These are phyloP conservation scores for Cordyceps farinosa DNA, from an alignment of 2,329 filamentous ascomycete species.

Conservation along the genomic window DNA sequence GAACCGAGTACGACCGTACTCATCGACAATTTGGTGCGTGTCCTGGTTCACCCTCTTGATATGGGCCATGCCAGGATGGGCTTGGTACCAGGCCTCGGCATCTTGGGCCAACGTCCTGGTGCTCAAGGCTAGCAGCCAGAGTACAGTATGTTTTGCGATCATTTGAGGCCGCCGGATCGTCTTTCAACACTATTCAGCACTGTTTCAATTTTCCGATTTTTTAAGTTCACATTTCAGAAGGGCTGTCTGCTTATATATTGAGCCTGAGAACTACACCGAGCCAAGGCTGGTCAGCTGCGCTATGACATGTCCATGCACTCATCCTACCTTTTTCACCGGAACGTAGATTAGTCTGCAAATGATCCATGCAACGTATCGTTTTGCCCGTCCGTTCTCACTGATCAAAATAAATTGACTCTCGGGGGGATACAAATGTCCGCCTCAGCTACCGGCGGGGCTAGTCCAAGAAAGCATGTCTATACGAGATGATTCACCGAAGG, in stretches of 20 bases:
- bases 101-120: slow-evolving; percentile 7
- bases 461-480: slow-evolving; percentile 4
- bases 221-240: background rate
- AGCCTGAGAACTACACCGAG: background rate
- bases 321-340: background rate
- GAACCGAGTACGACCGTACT: slow-evolving; percentile 22
- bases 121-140: slow-evolving; percentile 2
- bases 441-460: background rate
- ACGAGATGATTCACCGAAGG: background rate
- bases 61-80: slow-evolving; percentile 20
- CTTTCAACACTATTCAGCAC: background rate
- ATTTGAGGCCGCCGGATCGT: background rate
- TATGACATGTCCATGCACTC: background rate
- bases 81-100: slow-evolving; percentile 20
- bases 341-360: background rate
- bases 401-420: background rate
- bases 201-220: background rate
- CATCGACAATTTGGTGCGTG: slow-evolving; percentile 22
- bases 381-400: background rate
- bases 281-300: background rate
- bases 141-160: background rate
- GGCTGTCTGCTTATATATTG: background rate
- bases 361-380: background rate
- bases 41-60: slow-evolving; percentile 20
- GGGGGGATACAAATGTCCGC: background rate